Evolutionary conservation across 345 rosid genomes (phyloP).

Genomic region (Eucalyptus albens): DNA sequence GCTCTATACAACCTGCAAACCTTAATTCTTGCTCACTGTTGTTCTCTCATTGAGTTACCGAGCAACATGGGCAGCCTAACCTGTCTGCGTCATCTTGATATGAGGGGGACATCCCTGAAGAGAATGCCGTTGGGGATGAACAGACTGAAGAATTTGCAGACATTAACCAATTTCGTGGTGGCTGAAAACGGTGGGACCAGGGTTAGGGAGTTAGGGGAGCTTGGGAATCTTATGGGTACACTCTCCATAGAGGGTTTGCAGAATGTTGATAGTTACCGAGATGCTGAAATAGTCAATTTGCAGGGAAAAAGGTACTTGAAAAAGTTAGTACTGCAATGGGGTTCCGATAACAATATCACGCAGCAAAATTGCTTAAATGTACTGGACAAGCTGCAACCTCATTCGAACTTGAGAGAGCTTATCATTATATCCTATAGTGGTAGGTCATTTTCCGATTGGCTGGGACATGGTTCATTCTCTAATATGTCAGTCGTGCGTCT

Average conservation of each 20-base stretch:
- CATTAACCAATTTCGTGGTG: neutral
- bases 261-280: neutral
- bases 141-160: neutral
- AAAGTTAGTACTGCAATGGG: conserved; percentile 17
- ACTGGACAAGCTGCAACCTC: conserved; percentile 25
- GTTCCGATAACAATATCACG: neutral
- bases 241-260: conserved; percentile 3
- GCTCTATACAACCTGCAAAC: conserved; percentile 5
- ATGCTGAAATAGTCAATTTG: neutral
- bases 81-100: conserved; percentile 9
- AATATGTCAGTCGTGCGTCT: conserved; percentile 5
- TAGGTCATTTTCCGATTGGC: conserved; percentile 15
- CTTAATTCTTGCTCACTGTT: conserved; percentile 1
- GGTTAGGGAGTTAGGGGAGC: conserved; percentile 2
- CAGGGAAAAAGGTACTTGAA: conserved; percentile 11
- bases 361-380: conserved; percentile 3
- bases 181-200: neutral
- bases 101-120: neutral
- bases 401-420: conserved; percentile 12
- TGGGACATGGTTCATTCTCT: conserved; percentile 10
- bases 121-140: conserved; percentile 3
- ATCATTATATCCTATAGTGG: conserved; percentile 17
- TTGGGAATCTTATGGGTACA: conserved; percentile 1
- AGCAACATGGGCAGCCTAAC: neutral
- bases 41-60: neutral